Percentiles rank a stretch among this genome's conserved stretches.
Conservation (phyloP, 2,329 filamentous ascomycete species). For the Colletotrichum magnum region DNA sequence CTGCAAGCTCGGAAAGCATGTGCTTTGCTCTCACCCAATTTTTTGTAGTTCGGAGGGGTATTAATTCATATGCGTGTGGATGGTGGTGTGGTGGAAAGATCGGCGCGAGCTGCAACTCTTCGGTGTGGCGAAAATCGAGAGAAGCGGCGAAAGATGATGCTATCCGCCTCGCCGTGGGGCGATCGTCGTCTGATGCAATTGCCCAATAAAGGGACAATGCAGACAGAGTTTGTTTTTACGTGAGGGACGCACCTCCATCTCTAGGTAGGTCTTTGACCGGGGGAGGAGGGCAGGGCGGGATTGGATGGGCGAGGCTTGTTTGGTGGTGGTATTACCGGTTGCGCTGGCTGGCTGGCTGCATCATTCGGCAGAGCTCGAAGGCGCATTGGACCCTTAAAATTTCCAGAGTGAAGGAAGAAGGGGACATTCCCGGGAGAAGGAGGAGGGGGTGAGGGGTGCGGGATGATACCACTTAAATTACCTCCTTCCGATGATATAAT, state of each 20-base stretch:
- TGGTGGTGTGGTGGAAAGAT: neutral
- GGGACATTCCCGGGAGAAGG: neutral
- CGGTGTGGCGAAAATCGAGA: neutral
- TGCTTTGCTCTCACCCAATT: no score
- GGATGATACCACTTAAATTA: no score
- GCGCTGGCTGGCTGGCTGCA: neutral
- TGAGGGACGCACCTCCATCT: neutral
- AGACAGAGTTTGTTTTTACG: no score
- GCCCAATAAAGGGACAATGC: no score
- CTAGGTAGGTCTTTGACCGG: neutral
- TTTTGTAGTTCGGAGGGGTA: no score
- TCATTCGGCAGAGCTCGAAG: neutral
- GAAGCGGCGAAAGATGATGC: slow-evolving; percentile 1
- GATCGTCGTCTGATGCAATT: slow-evolving; percentile 31
- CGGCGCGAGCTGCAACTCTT: no score
- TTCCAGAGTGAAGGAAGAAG: neutral
- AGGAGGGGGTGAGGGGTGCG: neutral
- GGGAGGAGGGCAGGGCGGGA: neutral
- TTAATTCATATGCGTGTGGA: no score
- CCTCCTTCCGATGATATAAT: no score
- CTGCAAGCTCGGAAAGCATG: no score
- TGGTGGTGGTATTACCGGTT: neutral
- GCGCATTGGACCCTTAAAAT: slow-evolving; percentile 28
- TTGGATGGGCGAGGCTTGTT: neutral
- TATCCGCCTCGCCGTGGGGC: slow-evolving; percentile 4